Evolutionary conservation across 1,284 basidiomycete genomes (phyloP).

Genomic region (Anthracocystis setariae): DNA sequence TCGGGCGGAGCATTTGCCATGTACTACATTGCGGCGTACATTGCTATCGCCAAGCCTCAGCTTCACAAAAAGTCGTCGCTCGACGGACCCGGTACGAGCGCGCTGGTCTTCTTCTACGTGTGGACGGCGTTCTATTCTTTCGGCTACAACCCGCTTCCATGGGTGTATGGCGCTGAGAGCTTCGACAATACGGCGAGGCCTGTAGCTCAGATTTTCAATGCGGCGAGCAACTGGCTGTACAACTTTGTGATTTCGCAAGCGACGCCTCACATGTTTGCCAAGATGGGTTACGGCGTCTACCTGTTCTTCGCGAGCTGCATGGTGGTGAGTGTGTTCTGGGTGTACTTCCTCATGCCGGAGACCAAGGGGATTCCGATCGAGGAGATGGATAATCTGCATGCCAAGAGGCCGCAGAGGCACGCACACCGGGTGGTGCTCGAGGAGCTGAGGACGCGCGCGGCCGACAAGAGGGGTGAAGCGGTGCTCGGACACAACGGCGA

Average conservation of each 20-base stretch:
- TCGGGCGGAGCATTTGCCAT: constrained; percentile 40
- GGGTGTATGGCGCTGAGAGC: constrained; percentile 72
- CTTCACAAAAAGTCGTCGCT: constrained; percentile 14
- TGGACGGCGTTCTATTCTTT: constrained; percentile 54
- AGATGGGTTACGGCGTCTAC: constrained; percentile 73
- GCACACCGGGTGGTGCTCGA: constrained; percentile 29
- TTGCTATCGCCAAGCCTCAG: constrained; percentile 47
- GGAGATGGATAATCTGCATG: constrained; percentile 71
- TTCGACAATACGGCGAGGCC: constrained; percentile 84
- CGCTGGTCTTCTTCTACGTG: constrained; percentile 56
- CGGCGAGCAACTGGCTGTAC: constrained; percentile 83
- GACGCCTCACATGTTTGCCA: constrained; percentile 58
- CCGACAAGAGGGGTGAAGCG: constrained; percentile 19
- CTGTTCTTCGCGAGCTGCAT: constrained; percentile 76
- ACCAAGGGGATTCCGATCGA: constrained; percentile 79
- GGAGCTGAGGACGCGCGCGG: constrained; percentile 22
- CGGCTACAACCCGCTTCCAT: constrained; percentile 60
- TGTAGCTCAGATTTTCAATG: constrained; percentile 81
- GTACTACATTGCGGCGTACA: constrained; percentile 54
- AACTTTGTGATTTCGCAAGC: constrained; percentile 73
- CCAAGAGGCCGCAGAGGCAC: constrained; percentile 20
- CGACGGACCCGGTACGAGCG: constrained; percentile 24
- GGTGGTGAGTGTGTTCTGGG: constrained; percentile 73
- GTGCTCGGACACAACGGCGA: constrained; percentile 9
- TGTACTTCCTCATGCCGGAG: constrained; percentile 75